Base-by-base conservation (phyloP, 2,329 filamentous ascomycete species). In the Fusarium foetens region DNA sequence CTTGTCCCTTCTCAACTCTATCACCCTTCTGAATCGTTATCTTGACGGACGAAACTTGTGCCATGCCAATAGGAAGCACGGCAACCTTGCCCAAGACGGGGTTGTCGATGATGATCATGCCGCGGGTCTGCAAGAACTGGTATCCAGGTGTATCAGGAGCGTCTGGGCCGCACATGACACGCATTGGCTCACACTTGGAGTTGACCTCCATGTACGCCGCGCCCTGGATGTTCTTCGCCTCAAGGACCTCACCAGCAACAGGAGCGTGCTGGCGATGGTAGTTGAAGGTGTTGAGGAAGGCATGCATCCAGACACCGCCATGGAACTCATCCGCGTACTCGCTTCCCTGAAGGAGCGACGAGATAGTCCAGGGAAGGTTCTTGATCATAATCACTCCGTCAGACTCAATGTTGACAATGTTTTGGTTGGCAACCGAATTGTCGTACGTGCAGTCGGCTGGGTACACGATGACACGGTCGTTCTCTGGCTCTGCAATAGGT, bases 221-320 rank as follows among this genome's bases (percentile, higher is more conserved):
- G 0, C 63, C 63, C n/a, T 66, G 60, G 1, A 66, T 66, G n/a
- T 65, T 66, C 35, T 66, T 41, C 2, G 63, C 60, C 5, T 66
- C 63, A 11, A 66, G n/a, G 1, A 66, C 49, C 17, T 42, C n/a
- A 2, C 60, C 63, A 2, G 60, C 27, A 3, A 66, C 63, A 21
- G 49, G 60, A 1, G 63, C 63, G 14, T 66, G 60, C 0, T 65
- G 60, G 1, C 60, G 60, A 9, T 66, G 63, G 1, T 66, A 66
- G 14, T 66, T 66, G 42, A 66, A 66, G 5, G 63, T 65, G 60
- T 66, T 66, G 13, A 66, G 60, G 19, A 66, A 66, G 4, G 60
- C 60, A 6, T 66, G 60, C 63, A 66, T 66, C 60, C 60, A 66
- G 2, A 66, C 42, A 27, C 63, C 60, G 1, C 63, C 63, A 13